phyloP scores from a whole-genome alignment of 768 basidiomycete species.

The Roridomyces roridus region DNA sequence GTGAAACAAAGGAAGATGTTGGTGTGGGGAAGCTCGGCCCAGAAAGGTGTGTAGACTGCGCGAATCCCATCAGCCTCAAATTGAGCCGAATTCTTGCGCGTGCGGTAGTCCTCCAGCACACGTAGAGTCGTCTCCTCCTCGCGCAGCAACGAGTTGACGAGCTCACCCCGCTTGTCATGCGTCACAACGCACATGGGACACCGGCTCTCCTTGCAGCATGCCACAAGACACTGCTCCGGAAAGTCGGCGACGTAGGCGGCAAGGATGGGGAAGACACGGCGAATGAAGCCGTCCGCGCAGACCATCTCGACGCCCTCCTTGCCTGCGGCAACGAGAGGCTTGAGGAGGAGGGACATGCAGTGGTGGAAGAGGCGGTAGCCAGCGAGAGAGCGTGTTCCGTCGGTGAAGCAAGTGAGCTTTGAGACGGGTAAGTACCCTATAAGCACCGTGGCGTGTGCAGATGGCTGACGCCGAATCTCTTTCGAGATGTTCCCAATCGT shows the following conservation, averaged over 20 bases:
- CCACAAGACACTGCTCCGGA: constrained; percentile 37
- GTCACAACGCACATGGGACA: constrained; percentile 3
- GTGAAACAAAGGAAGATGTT: constrained; percentile 43
- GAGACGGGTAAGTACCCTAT: constrained; percentile 38
- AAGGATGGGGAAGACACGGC: constrained; percentile 28
- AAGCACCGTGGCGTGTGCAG: too few relatives aligned
- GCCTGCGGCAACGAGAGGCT: constrained; percentile 31
- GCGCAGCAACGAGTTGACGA: not conserved
- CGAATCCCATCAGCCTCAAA: not conserved
- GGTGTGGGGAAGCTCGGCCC: constrained; percentile 36
- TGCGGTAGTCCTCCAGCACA: not conserved
- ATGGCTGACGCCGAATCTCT: too few relatives aligned
- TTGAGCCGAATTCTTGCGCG: not conserved
- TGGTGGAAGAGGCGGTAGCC: constrained; percentile 39
- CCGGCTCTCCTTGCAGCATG: not conserved
- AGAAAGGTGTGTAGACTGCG: constrained; percentile 30
- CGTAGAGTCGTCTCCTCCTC: not conserved
- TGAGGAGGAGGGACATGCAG: constrained; percentile 26
- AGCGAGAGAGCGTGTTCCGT: constrained; percentile 17
- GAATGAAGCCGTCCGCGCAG: constrained; percentile 33
- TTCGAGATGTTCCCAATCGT: too few relatives aligned
- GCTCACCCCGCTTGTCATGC: constrained; percentile 22
- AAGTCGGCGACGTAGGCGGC: constrained; percentile 36
- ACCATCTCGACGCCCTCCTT: constrained; percentile 31
- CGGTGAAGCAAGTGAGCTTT: constrained; percentile 33